These are phyloP conservation scores for Calamus simplicifolius DNA, from an alignment of 176 grass and related monocot species.

Conservation along the genomic window DNA sequence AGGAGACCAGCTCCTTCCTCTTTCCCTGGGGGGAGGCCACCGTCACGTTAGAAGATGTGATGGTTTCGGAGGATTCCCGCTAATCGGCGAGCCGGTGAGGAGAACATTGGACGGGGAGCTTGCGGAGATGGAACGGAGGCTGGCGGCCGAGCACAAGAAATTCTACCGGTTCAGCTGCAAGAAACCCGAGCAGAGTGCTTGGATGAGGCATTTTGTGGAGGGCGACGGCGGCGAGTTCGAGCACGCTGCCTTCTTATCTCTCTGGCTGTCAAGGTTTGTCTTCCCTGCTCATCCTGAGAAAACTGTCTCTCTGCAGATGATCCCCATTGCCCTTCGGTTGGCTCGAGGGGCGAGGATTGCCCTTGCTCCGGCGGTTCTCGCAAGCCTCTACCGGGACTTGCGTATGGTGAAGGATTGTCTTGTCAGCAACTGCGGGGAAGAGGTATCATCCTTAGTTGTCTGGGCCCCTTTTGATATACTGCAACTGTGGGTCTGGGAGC, in stretches of 20 bases:
- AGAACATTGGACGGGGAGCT: constrained; percentile 39
- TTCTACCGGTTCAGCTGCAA: constrained; percentile 82
- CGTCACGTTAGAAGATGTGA: constrained; percentile 55
- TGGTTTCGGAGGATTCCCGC: constrained; percentile 45
- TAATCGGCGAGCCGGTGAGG: constrained; percentile 35
- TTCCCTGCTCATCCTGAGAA: constrained; percentile 70
- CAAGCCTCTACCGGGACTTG: constrained; percentile 73
- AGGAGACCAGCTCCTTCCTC: constrained; percentile 46
- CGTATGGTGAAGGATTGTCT: constrained; percentile 54
- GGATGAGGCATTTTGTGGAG: constrained; percentile 74
- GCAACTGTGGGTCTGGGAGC: constrained; percentile 85
- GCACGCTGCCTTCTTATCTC: constrained; percentile 75
- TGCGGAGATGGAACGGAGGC: constrained; percentile 43
- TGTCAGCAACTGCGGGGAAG: constrained; percentile 2
- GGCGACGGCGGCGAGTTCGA: constrained; percentile 33
- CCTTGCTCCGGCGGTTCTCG: constrained; percentile 55
- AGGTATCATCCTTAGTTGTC: constrained; percentile 38
- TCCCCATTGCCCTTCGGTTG: constrained; percentile 70
- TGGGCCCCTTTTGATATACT: constrained; percentile 67
- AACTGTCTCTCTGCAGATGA: constrained; percentile 65
- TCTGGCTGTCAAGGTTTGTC: constrained; percentile 80
- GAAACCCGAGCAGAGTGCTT: constrained; percentile 82
- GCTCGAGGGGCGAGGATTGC: constrained; percentile 56
- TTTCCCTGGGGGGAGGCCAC: constrained; percentile 94
- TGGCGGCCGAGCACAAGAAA: constrained; percentile 53